phyloP scores from a whole-genome alignment of 495 filamentous ascomycete genomes.

The Thermothielavioides terrestris region DNA sequence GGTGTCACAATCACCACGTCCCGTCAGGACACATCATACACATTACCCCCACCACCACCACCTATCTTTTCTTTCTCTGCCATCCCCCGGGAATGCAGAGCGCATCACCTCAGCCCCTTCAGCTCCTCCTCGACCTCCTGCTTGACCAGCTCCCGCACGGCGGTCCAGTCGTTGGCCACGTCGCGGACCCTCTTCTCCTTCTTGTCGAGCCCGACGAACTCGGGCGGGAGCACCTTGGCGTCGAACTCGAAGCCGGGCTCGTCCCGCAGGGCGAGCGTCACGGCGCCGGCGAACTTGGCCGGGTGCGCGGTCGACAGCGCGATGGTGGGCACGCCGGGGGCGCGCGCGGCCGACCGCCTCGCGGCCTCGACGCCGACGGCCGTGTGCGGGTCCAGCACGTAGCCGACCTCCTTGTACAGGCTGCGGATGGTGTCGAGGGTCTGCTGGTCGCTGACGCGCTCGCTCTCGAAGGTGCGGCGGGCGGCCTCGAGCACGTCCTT shows the following conservation, averaged over 20 bases:
- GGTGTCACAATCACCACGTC: too few species aligned
- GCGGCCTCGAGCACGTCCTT: constrained; percentile 56
- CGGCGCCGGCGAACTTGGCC: constrained; percentile 79
- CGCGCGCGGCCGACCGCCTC: constrained; percentile 51
- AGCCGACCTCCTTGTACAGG: constrained; percentile 54
- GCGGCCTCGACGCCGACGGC: constrained; percentile 76
- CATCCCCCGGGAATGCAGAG: too few species aligned
- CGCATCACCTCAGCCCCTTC: constrained; percentile 2
- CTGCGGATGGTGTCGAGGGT: constrained; percentile 64
- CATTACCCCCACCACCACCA: neutral
- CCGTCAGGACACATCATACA: neutral
- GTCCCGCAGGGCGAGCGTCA: constrained; percentile 61
- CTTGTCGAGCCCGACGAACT: constrained; percentile 65
- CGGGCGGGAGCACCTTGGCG: constrained; percentile 60
- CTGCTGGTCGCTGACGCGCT: constrained; percentile 71
- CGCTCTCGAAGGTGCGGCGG: constrained; percentile 63
- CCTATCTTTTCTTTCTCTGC: too few species aligned
- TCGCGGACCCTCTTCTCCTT: constrained; percentile 53
- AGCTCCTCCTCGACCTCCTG: constrained; percentile 48
- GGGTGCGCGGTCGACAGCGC: constrained; percentile 87
- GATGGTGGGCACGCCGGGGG: constrained; percentile 45
- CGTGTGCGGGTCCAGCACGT: constrained; percentile 87
- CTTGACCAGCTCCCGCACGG: constrained; percentile 48
- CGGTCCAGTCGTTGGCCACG: constrained; percentile 43
- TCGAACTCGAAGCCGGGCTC: constrained; percentile 62